Conservation (phyloP, 495 filamentous ascomycete genomes). For the Neurospora sp. region DNA sequence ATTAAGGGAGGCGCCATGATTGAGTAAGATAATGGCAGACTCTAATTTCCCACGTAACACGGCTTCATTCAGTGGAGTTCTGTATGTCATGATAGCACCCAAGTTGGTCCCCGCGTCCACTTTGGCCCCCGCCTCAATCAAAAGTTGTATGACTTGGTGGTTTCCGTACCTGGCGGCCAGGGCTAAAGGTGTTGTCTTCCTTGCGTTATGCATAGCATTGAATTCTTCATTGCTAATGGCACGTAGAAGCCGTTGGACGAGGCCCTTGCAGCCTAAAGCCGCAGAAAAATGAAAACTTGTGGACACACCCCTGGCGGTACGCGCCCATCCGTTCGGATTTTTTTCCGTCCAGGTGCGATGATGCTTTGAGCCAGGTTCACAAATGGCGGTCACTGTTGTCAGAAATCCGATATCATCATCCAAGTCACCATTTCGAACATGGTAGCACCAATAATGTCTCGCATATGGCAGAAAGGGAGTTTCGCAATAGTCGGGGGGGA, state of each 20-base stretch:
- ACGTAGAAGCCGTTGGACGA: not conserved
- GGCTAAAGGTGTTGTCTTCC: not conserved
- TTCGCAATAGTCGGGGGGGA: rapidly evolving
- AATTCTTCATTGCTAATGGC: not conserved
- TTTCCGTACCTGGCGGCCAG: not conserved
- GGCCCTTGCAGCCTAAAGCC: not conserved
- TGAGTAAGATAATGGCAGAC: not conserved
- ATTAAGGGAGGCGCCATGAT: not conserved
- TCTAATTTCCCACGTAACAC: rapidly evolving
- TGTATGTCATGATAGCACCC: too few species aligned
- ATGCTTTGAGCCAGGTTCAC: not conserved
- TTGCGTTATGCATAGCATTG: rapidly evolving
- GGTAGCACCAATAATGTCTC: not conserved
- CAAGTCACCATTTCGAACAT: not conserved
- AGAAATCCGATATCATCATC: not conserved
- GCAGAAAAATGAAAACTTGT: not conserved
- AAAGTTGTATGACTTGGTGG: rapidly evolving
- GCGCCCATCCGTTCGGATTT: too few species aligned
- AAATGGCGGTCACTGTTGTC: not conserved
- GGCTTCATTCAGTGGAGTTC: not conserved
- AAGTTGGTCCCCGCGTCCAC: too few species aligned
- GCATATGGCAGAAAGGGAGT: not conserved
- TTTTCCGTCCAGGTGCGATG: not conserved
- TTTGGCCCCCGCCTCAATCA: not conserved
- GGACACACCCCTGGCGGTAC: too few species aligned